Conservation (phyloP, 441 rosid genomes). For the Erodium chrysanthum region DNA sequence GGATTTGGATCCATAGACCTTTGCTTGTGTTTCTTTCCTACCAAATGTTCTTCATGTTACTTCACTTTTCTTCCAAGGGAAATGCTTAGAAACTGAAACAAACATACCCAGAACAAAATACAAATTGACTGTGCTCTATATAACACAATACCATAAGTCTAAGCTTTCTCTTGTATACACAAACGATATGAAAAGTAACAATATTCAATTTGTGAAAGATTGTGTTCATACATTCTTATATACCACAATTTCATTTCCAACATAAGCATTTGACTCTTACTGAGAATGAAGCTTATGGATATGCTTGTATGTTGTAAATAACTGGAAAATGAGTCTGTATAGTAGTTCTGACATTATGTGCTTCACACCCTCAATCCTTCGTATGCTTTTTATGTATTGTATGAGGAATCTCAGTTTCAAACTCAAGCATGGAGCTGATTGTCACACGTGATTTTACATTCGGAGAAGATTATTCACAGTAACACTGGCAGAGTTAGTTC, state of each 20-base stretch:
- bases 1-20: neutral
- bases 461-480: conserved; percentile 5
- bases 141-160: neutral
- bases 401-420: neutral
- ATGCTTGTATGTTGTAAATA: conserved; percentile 8
- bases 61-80: neutral
- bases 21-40: too few species aligned
- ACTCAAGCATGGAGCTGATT: neutral
- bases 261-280: too few species aligned
- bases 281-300: conserved; percentile 27
- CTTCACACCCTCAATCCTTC: conserved; percentile 26
- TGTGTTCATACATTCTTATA: conserved; percentile 3
- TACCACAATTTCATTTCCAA: conserved; percentile 18
- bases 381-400: conserved; percentile 16
- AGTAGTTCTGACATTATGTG: conserved; percentile 12
- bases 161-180: neutral
- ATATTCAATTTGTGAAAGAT: conserved; percentile 3
- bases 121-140: neutral
- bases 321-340: conserved; percentile 17
- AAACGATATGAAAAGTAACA: neutral
- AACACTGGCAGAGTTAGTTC: neutral
- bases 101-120: neutral
- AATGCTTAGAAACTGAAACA: neutral
- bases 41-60: neutral
- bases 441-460: neutral